Evolutionary conservation across 1,284 basidiomycete species (phyloP).

Genomic region (Amanita bisporigera): DNA sequence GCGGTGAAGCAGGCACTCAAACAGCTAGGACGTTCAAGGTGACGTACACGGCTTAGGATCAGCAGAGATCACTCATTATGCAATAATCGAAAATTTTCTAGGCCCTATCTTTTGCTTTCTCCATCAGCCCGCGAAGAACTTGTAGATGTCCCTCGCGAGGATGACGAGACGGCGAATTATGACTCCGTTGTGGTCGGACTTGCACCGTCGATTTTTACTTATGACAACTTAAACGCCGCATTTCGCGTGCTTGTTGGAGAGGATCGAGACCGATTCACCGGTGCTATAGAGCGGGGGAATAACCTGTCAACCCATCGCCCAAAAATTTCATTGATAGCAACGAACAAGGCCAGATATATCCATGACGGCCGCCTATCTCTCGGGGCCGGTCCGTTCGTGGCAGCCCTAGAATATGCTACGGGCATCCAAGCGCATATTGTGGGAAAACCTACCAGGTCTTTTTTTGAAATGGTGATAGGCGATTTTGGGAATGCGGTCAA

Average conservation of each 20-base stretch:
- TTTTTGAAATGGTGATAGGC: constrained; percentile 63
- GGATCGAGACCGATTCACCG: neutral
- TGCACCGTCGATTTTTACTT: constrained; percentile 59
- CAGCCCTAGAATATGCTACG: constrained; percentile 63
- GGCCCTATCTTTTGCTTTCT: constrained; percentile 66
- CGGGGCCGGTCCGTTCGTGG: constrained; percentile 73
- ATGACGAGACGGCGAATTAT: constrained; percentile 36
- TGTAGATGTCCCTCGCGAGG: constrained; percentile 9
- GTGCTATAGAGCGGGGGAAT: neutral
- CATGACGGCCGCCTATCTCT: constrained; percentile 59
- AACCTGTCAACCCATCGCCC: neutral
- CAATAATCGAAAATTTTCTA: constrained; percentile 25
- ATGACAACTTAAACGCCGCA: constrained; percentile 64
- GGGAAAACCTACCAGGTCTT: constrained; percentile 66
- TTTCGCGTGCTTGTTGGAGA: constrained; percentile 63
- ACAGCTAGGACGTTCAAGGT: constrained; percentile 30
- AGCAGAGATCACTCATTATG: neutral
- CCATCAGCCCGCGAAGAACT: constrained; percentile 60
- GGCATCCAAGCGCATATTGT: constrained; percentile 58
- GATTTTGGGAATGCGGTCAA: constrained; percentile 38
- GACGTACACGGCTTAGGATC: neutral
- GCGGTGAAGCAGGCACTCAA: constrained; percentile 58
- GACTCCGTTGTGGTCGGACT: constrained; percentile 75
- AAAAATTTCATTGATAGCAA: constrained; percentile 51
- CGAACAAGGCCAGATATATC: constrained; percentile 61